Evolutionary conservation across 495 filamentous ascomycete genomes (phyloP), one percentile per base, ranked within the genome.

Genomic region (Penicillium desertorum): DNA sequence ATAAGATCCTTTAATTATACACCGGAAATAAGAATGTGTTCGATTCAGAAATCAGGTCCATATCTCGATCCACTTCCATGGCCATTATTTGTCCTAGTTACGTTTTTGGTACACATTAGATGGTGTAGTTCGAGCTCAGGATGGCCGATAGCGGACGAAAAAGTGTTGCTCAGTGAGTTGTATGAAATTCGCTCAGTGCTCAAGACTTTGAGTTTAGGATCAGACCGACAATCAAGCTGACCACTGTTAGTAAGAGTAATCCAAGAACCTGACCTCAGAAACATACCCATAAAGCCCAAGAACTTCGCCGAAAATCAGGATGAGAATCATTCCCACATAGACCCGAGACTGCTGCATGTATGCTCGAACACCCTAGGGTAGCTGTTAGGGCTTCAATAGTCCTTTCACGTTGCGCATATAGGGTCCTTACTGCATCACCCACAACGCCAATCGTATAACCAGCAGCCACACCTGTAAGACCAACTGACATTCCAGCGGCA

Each of bases 221-320:
- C 47, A 84, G 63, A 23, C 79, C 81, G 45, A 84, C 80, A 73
- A 84, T 84, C 55, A 84, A 73, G 29, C 81, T 82, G 52, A 43
- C n/a, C 23, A 29, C 14, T 3, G 55, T 77, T 67, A 76, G 70
- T 54, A 60, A 9, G 7, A 43, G 14, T 5, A 11, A 8, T 34
- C 23, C 53, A 56, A 36, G 3, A 25, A 1, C 32, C 44, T 22
- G 37, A 4, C 27, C 30, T 37, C 34, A 46, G 16, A 25, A 54
- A 79, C 88, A 61, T 83, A 95, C 88, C 95, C 95, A 68, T 99
- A 99, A 41, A 99, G 86, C 63, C 94, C 94, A 61, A 99, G 73
- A 20, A 99, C 94, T 80, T 99, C 94, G 47, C 89, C 93, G 69
- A 98, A 98, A 83, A 98, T 98, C 62, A 98, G 81, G 59, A 98